phyloP scores from a whole-genome alignment of 345 rosid genomes.

The Salix brachista region DNA sequence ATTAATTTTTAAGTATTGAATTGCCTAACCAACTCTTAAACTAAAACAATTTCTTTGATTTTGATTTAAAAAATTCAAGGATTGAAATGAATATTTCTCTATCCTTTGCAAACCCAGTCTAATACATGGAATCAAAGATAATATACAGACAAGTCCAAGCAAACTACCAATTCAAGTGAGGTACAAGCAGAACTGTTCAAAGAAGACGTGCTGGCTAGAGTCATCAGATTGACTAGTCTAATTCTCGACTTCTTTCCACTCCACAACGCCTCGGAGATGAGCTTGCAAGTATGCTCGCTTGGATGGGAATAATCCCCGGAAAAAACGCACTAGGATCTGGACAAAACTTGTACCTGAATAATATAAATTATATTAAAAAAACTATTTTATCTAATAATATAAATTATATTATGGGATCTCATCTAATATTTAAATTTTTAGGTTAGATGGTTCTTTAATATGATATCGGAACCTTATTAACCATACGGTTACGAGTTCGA shows the following conservation, averaged over 20 bases:
- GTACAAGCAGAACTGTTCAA: neutral
- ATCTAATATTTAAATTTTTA: too few species aligned
- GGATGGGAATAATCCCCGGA: conserved; percentile 76
- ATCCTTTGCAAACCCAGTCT: neutral
- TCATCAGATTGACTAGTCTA: conserved; percentile 46
- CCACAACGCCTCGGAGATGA: conserved; percentile 55
- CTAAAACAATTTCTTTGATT: neutral
- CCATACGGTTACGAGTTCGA: accelerated
- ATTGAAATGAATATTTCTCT: neutral
- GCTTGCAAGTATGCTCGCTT: conserved; percentile 44
- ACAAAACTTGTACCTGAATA: conserved; percentile 45
- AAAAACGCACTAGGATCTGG: conserved; percentile 33
- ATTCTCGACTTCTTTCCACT: conserved; percentile 34
- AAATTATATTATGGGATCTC: accelerated
- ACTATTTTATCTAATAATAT: too few species aligned
- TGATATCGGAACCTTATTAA: too few species aligned
- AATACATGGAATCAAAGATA: neutral
- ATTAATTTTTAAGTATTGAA: too few species aligned
- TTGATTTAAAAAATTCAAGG: neutral
- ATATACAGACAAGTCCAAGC: neutral
- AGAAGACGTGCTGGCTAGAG: conserved; percentile 28
- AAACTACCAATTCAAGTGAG: neutral
- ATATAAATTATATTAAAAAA: too few species aligned
- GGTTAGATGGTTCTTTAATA: too few species aligned
- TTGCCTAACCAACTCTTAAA: too few species aligned